Base-by-base conservation (phyloP, 768 basidiomycete genomes). In the Melanogaster broomeanus region DNA sequence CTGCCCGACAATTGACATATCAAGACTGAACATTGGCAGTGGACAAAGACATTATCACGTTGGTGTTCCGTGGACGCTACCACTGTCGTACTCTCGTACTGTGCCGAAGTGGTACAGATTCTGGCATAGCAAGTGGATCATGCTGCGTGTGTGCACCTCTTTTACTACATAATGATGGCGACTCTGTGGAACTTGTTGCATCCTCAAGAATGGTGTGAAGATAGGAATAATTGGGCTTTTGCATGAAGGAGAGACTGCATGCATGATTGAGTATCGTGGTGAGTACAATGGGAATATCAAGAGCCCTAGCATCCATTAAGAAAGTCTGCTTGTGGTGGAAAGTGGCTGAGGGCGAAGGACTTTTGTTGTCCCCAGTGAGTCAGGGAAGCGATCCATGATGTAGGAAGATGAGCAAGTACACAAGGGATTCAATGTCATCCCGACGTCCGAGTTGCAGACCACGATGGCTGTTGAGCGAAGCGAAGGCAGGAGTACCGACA, bases 331-430 rank as follows among this genome's bases (percentile, higher is more conserved):
- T 44, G n/a, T 16, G 10, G n/a, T 44, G n/a, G 28, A 31, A 25
- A 16, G 22, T 48, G 6, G 27, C 19, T 19, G 38, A 48, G 18
- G 3, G 13, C 15, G 30, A 40, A 11, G 39, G 28, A 13, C 10
- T 22, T 48, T 35, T 10, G 3, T 28, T 12, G 6, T 28, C 41
- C 1, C 18, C 4, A 22, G 34, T 22, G 10, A 51, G 35, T 34
- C 49, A 51, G 1, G 42, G 49, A 43, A 51, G 42, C n/a, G 13
- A 45, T 12, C 35, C 49, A n/a, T 30, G 42, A 7, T 31, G 42
- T 5, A 43, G 42, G 22, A 27, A 51, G 3, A 44, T 43, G 25
- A 51, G 42, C 1, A 19, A 21, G 27, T 51, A 51, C 6, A 3
- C 35, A 4, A 51, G 49, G 0, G 49, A 38, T 39, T 51, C 15